Evolutionary conservation across 345 rosid species (phyloP).

Genomic region (Melaleuca alternifolia): DNA sequence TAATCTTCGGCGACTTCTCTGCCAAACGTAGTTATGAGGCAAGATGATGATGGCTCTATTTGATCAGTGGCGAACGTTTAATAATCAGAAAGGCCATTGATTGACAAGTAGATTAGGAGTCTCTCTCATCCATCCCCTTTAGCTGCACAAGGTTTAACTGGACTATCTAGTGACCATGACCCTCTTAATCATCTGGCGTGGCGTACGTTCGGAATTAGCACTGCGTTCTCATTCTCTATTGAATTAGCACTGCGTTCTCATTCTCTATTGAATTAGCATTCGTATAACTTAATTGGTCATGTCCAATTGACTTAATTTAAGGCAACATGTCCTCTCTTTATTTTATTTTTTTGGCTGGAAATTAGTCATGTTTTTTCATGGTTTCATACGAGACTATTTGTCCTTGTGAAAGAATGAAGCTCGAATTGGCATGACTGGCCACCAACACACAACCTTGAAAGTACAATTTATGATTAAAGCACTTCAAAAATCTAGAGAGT

Average conservation of each 20-base stretch:
- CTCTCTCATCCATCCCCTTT: background rate
- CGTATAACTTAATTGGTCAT: background rate
- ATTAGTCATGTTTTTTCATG: background rate
- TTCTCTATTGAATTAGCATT: background rate
- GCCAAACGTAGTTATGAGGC: background rate
- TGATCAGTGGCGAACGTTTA: background rate
- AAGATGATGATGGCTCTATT: background rate
- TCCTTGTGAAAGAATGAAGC: background rate
- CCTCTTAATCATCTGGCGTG: background rate
- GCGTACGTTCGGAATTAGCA: background rate
- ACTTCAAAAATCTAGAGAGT: too few species aligned
- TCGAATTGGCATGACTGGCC: background rate
- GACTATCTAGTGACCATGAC: background rate
- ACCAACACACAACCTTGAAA: too few species aligned
- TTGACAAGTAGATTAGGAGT: background rate
- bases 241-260: too few species aligned
- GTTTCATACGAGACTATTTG: background rate
- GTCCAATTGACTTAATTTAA: background rate
- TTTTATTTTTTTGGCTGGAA: background rate
- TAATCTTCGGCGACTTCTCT: background rate
- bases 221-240: too few species aligned
- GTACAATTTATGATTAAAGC: too few species aligned
- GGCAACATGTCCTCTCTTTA: too few species aligned
- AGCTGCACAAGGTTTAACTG: background rate
- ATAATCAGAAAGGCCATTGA: background rate